Conservation (phyloP, 1,139 yeast genomes). For the Diutina scorzettiae region DNA sequence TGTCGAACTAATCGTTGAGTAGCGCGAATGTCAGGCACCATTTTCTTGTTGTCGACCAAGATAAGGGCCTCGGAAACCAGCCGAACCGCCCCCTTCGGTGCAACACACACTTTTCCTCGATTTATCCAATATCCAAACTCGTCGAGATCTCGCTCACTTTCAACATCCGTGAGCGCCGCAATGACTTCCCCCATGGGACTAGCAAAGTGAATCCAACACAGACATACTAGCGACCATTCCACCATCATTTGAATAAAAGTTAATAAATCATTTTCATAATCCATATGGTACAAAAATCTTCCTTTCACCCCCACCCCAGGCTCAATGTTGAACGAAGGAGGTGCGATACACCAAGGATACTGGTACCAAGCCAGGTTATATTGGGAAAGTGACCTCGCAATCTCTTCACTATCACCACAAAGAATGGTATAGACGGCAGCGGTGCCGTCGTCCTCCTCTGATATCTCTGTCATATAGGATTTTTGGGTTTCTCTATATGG, state of each 20-base stretch:
- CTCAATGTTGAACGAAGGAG: background rate
- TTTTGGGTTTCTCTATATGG: too few relatives aligned
- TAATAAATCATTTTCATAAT: background rate
- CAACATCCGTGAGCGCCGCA: background rate
- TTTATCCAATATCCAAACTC: conserved; percentile 2
- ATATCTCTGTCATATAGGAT: too few relatives aligned
- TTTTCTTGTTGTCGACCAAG: background rate
- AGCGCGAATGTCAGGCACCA: background rate
- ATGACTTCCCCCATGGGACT: background rate
- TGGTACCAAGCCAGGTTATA: background rate
- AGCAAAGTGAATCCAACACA: background rate
- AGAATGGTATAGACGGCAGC: too few relatives aligned
- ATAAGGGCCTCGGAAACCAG: background rate
- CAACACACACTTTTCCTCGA: background rate
- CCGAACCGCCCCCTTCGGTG: too few relatives aligned
- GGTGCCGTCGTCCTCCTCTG: too few relatives aligned
- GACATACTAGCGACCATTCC: background rate
- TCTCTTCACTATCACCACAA: too few relatives aligned
- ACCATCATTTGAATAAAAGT: background rate
- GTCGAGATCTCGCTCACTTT: background rate
- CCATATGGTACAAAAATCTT: background rate
- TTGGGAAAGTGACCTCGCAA: background rate
- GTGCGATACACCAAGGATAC: background rate
- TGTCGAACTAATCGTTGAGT: background rate
- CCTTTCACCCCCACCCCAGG: background rate